phyloP scores from a whole-genome alignment of 225 moss, liverwort and hornwort genomes.

The Lunularia cruciata region DNA sequence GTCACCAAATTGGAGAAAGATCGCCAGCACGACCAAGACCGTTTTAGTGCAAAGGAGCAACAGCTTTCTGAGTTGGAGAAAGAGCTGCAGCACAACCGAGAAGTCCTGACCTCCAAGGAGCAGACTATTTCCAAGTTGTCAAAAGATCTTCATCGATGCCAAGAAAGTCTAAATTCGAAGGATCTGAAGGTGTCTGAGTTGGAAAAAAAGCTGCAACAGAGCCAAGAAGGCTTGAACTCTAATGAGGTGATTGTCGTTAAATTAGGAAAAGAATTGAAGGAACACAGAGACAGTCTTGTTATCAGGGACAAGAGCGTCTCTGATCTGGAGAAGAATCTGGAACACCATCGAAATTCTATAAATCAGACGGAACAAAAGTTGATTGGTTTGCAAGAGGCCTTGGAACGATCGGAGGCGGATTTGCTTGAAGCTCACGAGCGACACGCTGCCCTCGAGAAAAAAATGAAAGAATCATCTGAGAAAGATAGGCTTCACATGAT shows the following conservation, averaged over 20 bases:
- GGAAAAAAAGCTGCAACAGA: neutral
- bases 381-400: neutral
- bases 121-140: neutral
- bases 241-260: neutral
- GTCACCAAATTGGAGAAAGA: neutral
- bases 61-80: neutral
- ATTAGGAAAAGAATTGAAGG: neutral
- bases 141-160: neutral
- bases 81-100: neutral
- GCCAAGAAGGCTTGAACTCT: neutral
- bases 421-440: neutral
- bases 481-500: conserved; percentile 13
- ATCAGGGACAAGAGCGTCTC: neutral
- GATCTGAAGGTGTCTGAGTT: neutral
- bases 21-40: neutral
- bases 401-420: conserved; percentile 11
- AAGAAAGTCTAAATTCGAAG: neutral
- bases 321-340: neutral
- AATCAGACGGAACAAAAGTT: conserved; percentile 5
- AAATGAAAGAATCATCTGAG: conserved; percentile 11
- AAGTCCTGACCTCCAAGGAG: conserved; percentile 1
- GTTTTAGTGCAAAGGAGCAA: neutral
- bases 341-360: neutral
- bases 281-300: neutral
- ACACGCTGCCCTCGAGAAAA: conserved; percentile 5